A percentile compares a stretch with the other conserved stretches of the same genome.
phyloP scores from a whole-genome alignment of 495 filamentous ascomycete species.

The Aspergillus cavernicola region DNA sequence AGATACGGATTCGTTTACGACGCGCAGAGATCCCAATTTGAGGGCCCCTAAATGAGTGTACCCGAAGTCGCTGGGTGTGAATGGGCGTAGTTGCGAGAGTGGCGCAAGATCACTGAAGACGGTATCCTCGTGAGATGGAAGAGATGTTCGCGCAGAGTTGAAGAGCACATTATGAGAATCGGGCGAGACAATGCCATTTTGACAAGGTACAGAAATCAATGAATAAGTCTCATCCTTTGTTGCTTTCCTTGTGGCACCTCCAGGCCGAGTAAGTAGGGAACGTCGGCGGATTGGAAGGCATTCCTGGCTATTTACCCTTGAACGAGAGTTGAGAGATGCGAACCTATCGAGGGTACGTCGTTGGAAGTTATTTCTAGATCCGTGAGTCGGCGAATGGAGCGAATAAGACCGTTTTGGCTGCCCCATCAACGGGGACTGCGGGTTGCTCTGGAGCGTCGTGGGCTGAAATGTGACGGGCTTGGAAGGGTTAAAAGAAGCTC shows the following conservation, averaged over 20 bases:
- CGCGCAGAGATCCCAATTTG: constrained; percentile 45
- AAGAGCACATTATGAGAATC: constrained; percentile 9
- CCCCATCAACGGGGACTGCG: constrained; percentile 14
- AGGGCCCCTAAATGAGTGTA: constrained; percentile 50
- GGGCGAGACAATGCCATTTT: constrained; percentile 16
- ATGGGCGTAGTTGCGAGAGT: constrained; percentile 21
- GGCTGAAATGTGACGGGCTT: constrained; percentile 26
- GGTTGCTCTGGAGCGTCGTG: constrained; percentile 13
- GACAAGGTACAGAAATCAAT: constrained; percentile 24
- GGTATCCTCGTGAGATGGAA: constrained; percentile 11
- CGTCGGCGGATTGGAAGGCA: constrained; percentile 45
- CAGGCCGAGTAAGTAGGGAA: constrained; percentile 46
- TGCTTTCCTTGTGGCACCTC: constrained; percentile 44
- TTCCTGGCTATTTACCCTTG: constrained; percentile 35
- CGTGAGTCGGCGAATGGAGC: constrained; percentile 25
- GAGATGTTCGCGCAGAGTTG: constrained; percentile 18
- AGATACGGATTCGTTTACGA: constrained; percentile 46
- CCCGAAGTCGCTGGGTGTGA: constrained; percentile 40
- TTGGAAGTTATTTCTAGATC: constrained; percentile 25
- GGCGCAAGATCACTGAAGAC: constrained; percentile 1
- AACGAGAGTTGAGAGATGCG: constrained; percentile 36
- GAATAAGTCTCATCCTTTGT: constrained; percentile 23
- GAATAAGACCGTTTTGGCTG: constrained; percentile 33
- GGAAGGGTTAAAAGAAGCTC: constrained; percentile 16
- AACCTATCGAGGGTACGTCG: constrained; percentile 25